A percentile compares a stretch with the other conserved stretches of the same genome.
Evolutionary conservation across 2,329 filamentous ascomycete species (phyloP).

Genomic region (Claviceps pazoutovae): DNA sequence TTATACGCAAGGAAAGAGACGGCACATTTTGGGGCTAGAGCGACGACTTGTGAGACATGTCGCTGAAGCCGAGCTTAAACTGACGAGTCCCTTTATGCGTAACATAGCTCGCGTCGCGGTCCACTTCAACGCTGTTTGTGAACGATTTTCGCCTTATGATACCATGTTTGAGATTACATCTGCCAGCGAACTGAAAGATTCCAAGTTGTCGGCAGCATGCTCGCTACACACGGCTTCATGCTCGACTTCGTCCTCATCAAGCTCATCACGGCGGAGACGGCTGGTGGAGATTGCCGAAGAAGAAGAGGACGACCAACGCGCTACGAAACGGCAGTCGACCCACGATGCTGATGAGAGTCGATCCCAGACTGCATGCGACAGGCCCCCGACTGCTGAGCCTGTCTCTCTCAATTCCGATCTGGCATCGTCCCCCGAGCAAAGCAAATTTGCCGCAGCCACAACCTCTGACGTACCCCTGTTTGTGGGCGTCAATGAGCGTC

Average conservation of each 20-base stretch:
- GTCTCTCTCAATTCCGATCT: slow-evolving; percentile 39
- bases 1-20: background rate
- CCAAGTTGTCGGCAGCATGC: slow-evolving; percentile 75
- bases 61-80: background rate
- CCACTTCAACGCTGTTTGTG: slow-evolving; percentile 53
- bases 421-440: slow-evolving; percentile 34
- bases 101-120: slow-evolving; percentile 64
- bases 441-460: slow-evolving; percentile 31
- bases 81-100: background rate
- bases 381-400: slow-evolving; percentile 15
- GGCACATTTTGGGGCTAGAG: background rate
- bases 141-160: slow-evolving; percentile 73
- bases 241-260: slow-evolving; percentile 73
- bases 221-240: slow-evolving; percentile 78
- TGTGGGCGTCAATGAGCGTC: slow-evolving; percentile 29
- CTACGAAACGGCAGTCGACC: slow-evolving; percentile 44
- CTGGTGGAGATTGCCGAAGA: slow-evolving; percentile 92
- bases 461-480: slow-evolving; percentile 39
- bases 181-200: slow-evolving; percentile 72
- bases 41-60: background rate
- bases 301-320: slow-evolving; percentile 59
- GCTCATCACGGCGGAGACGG: slow-evolving; percentile 61
- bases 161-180: slow-evolving; percentile 64
- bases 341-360: slow-evolving; percentile 26
- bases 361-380: slow-evolving; percentile 16